Evolutionary conservation across 169 alveolate species (phyloP).

Genomic region (Plasmodium inui): DNA sequence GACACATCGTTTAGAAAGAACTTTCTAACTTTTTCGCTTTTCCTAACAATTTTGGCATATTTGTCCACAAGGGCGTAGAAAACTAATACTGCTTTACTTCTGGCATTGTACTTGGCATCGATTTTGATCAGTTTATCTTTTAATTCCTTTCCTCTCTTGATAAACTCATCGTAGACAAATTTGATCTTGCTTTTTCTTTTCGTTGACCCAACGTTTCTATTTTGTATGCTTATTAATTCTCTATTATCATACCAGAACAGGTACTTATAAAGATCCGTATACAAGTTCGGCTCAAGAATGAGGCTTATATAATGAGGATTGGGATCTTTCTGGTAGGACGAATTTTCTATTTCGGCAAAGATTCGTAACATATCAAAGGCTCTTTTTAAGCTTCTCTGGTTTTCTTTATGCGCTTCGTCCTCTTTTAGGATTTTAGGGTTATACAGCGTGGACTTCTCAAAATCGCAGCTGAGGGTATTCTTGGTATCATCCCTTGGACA

Average conservation of each 20-base stretch:
- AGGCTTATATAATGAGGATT: conserved; percentile 38
- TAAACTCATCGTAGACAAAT: conserved; percentile 29
- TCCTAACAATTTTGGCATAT: conserved; percentile 11
- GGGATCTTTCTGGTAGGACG: neutral
- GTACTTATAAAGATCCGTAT: conserved; percentile 44
- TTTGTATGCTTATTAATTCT: conserved; percentile 6
- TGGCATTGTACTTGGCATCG: conserved; percentile 20
- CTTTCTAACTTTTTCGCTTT: conserved; percentile 14
- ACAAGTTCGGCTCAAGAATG: conserved; percentile 31
- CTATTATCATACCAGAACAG: conserved; percentile 56
- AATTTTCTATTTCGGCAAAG: conserved; percentile 54
- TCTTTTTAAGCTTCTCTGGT: conserved; percentile 47
- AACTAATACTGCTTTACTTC: conserved; percentile 24
- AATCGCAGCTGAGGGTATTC: conserved; percentile 15
- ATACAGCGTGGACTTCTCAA: conserved; percentile 53
- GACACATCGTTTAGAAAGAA: conserved; percentile 22
- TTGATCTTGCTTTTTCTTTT: neutral
- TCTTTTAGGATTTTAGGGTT: neutral
- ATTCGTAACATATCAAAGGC: conserved; percentile 63
- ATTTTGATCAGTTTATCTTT: conserved; percentile 25
- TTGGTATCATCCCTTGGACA: conserved; percentile 30
- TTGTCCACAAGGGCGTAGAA: conserved; percentile 43
- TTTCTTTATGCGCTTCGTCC: conserved; percentile 6
- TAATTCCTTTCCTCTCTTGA: conserved; percentile 2
- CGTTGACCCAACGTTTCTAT: too few species aligned